Base-by-base conservation (phyloP, 768 basidiomycete genomes). In the Polyporus arcularius region DNA sequence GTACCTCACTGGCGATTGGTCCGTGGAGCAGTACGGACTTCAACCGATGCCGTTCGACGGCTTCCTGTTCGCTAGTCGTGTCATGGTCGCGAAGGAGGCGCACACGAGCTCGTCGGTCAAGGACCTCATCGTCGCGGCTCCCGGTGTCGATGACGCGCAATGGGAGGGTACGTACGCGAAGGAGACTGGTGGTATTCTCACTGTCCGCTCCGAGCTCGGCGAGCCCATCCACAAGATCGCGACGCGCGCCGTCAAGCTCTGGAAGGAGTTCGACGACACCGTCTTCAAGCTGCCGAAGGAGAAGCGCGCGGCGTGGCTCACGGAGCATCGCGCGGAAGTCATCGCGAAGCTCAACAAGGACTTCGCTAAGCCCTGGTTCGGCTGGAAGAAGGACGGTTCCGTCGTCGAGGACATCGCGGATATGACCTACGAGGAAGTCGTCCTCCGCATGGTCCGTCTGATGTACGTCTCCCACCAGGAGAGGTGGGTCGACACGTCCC, bases 191-290 rank as follows among this genome's bases (percentile, higher is more conserved):
- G 96, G 97, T 39, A 90, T 98, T 66, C 83, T 98, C 62, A 98
- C 96, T 6, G 97, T 99, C 62, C 91, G 89, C 66, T 98, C 96
- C 4, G 97, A 99, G 80, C 85, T 99, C 51, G 96, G 96, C 42
- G 97, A 99, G 75, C 97, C 97, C 11, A 98, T 98, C 68, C 97
- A 99, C 80, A 99, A 99, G 81, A 92, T 99, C 71, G 96, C 97
- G 38, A 99, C 89, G 43, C 91, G 97, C 50, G 97, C 85, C 39
- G 93, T 99, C 74, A 98, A 92, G 80, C 82, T 99, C 43, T 99
- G 97, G 97, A 94, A 95, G 75, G 96, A 98, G 79, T 98, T 98
- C 72, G 97, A 99, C 70, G 88, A 96, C 68, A 93, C 88, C 26
- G 91, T 99, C 58, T 99, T 98, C 84, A 90, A 88, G 73, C 74